Conservation (phyloP, 2,329 filamentous ascomycete species). For the Botryotinia narcissicola region DNA sequence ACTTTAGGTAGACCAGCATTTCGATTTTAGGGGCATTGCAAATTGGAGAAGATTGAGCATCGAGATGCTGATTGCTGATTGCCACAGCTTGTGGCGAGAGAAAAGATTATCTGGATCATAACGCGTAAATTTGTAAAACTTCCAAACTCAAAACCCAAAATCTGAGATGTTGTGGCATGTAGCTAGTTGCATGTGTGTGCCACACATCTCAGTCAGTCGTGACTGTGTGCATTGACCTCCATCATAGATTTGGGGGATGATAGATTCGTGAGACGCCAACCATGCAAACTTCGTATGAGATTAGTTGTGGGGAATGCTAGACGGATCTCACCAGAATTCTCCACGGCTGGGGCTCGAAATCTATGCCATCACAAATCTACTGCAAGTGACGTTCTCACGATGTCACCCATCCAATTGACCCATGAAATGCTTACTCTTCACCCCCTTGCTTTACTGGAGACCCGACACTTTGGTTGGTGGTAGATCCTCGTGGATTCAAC, state of each 20-base stretch:
- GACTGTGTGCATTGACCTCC: constrained; percentile 1
- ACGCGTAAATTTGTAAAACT: not conserved
- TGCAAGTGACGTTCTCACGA: constrained; percentile 12
- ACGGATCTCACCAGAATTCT: not conserved
- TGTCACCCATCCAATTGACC: not conserved
- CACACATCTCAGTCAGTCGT: not conserved
- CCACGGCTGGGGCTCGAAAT: constrained; percentile 6
- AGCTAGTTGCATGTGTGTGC: not conserved
- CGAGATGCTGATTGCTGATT: not conserved
- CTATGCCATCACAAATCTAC: not conserved
- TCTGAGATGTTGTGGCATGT: not conserved
- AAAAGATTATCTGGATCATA: not conserved
- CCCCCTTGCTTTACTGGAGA: not conserved
- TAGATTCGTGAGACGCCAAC: constrained; percentile 3
- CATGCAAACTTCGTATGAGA: not conserved
- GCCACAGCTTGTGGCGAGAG: not conserved
- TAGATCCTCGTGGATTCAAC: not conserved
- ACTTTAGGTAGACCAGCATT: not conserved
- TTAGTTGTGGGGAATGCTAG: constrained; percentile 3
- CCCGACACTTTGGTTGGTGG: constrained; percentile 7
- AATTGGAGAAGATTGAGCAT: not conserved
- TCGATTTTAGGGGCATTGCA: not conserved
- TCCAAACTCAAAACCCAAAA: not conserved
- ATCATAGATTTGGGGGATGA: not conserved
- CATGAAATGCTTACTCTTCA: not conserved